Base-by-base conservation (phyloP, 495 filamentous ascomycete genomes). In the Aspergillus nidulans region DNA sequence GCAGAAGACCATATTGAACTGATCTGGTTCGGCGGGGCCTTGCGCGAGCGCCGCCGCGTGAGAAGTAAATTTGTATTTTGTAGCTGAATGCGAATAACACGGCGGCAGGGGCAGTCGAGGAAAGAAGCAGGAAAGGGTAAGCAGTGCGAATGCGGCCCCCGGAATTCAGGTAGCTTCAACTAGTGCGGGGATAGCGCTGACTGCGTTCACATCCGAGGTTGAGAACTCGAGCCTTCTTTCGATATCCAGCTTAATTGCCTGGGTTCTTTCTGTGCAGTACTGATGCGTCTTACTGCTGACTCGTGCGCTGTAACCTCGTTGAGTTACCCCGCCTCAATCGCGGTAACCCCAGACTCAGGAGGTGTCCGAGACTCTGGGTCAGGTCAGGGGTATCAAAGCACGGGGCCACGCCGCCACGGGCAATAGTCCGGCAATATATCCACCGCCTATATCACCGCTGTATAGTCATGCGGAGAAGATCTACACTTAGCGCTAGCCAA, bases 1-100 rank as follows among this genome's bases (percentile, higher is more conserved):
- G 60, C 82, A 83, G 63, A 88, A 90, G 1, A 90, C 86, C 86
- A 90, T 90, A 21, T 30, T 53, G 45, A 39, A 18, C 25, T 30
- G 32, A 34, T 15, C 5, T 19, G 24, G 24, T 30, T 6, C 10
- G 8, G 53, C 32, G 45, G 53, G 53, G 48, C 32, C 16, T 46
- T 49, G 44, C 49, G 47, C 21, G 36, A 34, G 47, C 36, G n/a
- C 38, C 52, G 42, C 32, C 18, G 16, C 16, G 23, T 44, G 18
- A 44, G 36, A 20, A 32, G 30, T 25, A 53, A 20, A 25, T 38
- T 19, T 9, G 46, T 49, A 20, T 23, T 20, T 23, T 13, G 46
- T 36, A 36, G 46, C 18, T 23, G 12, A 28, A 45, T 34, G 30
- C 30, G 36, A 23, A 16, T 21, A 39, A 13, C 5, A 39, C 18